phyloP scores from a whole-genome alignment of 768 basidiomycete species.

The Tricholomella constricta region DNA sequence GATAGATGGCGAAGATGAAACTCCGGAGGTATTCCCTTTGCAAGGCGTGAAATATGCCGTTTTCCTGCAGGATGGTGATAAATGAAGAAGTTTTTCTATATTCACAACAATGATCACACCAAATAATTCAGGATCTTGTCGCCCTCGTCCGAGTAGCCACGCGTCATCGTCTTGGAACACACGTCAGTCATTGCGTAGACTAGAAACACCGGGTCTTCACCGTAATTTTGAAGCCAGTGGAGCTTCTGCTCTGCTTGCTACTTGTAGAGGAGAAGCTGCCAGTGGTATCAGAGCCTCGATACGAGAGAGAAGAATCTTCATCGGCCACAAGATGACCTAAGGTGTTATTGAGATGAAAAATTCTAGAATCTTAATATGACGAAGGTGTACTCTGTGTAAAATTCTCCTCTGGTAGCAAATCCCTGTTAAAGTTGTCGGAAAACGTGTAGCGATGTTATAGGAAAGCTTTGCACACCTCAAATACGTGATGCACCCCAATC shows the following conservation, averaged over 20 bases:
- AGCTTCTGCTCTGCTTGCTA: constrained; percentile 38
- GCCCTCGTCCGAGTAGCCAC: constrained; percentile 81
- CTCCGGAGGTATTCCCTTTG: constrained; percentile 83
- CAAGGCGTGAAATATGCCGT: constrained; percentile 85
- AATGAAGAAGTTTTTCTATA: constrained; percentile 9
- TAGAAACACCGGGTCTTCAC: constrained; percentile 24
- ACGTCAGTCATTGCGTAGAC: neutral
- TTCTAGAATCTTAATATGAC: neutral
- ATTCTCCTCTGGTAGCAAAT: constrained; percentile 78
- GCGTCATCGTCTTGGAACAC: constrained; percentile 52
- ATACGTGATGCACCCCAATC: constrained; percentile 77
- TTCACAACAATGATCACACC: constrained; percentile 42
- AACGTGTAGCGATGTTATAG: neutral
- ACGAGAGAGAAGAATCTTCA: constrained; percentile 38
- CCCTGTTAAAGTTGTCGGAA: constrained; percentile 38
- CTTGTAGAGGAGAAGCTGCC: constrained; percentile 41
- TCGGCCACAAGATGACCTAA: constrained; percentile 59
- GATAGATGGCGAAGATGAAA: constrained; percentile 83
- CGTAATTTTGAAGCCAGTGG: constrained; percentile 74
- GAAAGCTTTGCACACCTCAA: constrained; percentile 48
- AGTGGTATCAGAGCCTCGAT: constrained; percentile 32
- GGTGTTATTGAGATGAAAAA: constrained; percentile 4
- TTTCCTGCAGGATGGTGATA: constrained; percentile 51
- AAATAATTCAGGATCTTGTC: constrained; percentile 82
- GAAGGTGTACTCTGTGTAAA: constrained; percentile 60